These are phyloP conservation scores for Tuber aestivum DNA, from an alignment of 495 filamentous ascomycete species.

Conservation along the genomic window DNA sequence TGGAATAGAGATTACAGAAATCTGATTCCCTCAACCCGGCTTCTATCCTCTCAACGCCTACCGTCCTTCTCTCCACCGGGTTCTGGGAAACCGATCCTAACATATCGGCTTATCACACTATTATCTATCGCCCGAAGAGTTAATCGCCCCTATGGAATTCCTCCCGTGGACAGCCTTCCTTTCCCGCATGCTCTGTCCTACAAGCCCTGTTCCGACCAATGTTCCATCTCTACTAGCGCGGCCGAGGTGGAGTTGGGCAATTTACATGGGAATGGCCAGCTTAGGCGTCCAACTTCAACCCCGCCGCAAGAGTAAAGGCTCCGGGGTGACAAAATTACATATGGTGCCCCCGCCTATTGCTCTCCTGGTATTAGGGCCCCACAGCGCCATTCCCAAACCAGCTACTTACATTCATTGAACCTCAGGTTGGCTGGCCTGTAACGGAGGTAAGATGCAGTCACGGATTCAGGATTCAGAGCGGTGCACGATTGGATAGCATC, in stretches of 20 bases:
- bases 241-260: not conserved
- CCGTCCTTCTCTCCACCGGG: not conserved
- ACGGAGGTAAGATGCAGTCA: constrained; percentile 28
- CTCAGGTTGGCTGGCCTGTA: constrained; percentile 15
- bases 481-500: constrained; percentile 6
- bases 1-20: not conserved
- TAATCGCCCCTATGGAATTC: not conserved
- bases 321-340: constrained; percentile 27
- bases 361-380: constrained; percentile 23
- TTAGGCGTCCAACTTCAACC: constrained; percentile 5
- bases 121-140: not conserved
- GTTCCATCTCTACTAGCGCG: not conserved
- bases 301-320: constrained; percentile 8
- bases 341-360: constrained; percentile 28
- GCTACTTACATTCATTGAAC: constrained; percentile 32
- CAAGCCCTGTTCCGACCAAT: constrained; percentile 11
- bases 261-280: not conserved
- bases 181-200: not conserved
- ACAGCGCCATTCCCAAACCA: constrained; percentile 28
- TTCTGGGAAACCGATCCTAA: not conserved
- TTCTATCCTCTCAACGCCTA: not conserved
- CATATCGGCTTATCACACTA: not conserved
- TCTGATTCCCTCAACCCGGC: not conserved
- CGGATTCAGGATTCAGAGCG: not conserved
- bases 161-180: not conserved